These are phyloP conservation scores for Avena eriantha DNA, from an alignment of 176 grass and related monocot genomes.

Conservation along the genomic window DNA sequence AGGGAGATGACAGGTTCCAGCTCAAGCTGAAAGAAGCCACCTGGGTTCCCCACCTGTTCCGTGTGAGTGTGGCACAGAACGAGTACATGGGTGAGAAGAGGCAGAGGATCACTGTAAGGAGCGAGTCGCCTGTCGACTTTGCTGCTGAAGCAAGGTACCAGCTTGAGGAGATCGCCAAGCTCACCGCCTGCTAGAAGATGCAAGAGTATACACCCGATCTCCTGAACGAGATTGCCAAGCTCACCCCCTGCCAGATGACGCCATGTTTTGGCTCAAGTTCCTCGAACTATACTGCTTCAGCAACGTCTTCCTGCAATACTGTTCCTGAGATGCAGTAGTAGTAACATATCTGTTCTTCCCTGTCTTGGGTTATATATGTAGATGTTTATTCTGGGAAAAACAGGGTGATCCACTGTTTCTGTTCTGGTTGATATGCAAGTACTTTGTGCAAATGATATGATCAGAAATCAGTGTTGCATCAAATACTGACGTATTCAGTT, in stretches of 20 bases:
- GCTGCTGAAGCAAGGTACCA: slow-evolving; percentile 75
- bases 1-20: slow-evolving; percentile 78
- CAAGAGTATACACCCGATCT: not conserved
- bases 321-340: slow-evolving; percentile 16
- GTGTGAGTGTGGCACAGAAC: slow-evolving; percentile 61
- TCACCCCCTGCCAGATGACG: not conserved
- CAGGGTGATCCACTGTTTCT: not conserved
- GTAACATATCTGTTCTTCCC: not conserved
- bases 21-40: slow-evolving; percentile 89
- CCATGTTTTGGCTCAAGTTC: slow-evolving; percentile 14
- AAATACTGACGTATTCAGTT: not conserved
- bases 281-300: not conserved
- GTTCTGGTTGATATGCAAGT: not conserved
- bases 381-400: slow-evolving; percentile 1
- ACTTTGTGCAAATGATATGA: not conserved
- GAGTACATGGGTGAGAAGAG: slow-evolving; percentile 91
- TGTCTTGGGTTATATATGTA: slow-evolving; percentile 38
- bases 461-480: not conserved
- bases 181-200: slow-evolving; percentile 47
- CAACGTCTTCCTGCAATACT: not conserved
- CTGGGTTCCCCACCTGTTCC: slow-evolving; percentile 83
- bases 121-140: slow-evolving; percentile 61
- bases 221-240: not conserved
- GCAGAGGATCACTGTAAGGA: slow-evolving; percentile 84
- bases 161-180: slow-evolving; percentile 81